Conservation (phyloP, 306 rosid species). For the Acacia confusa region DNA sequence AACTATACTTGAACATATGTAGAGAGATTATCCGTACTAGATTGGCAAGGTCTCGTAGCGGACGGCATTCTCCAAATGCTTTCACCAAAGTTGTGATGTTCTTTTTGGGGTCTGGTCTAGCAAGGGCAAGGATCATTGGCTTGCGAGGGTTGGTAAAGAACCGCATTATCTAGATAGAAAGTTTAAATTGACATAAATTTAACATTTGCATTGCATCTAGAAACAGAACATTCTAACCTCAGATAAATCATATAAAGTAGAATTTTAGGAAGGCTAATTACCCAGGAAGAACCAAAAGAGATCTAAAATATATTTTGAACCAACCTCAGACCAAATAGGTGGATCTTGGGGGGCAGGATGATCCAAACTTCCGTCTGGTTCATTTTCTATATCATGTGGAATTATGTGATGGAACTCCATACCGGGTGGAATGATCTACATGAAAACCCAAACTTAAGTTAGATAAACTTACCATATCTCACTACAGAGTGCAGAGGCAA, state of each 20-base stretch:
- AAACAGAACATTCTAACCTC: conserved; percentile 18
- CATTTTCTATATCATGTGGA: conserved; percentile 85
- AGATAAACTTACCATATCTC: conserved; percentile 23
- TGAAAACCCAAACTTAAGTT: not conserved
- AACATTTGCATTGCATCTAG: conserved; percentile 25
- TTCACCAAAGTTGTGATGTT: conserved; percentile 95
- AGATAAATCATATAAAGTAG: conserved; percentile 23
- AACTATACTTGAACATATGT: conserved; percentile 32
- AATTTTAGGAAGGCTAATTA: conserved; percentile 26
- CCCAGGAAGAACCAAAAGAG: conserved; percentile 31
- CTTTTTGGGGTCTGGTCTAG: conserved; percentile 99
- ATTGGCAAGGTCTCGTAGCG: conserved; percentile 93
- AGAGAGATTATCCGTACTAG: conserved; percentile 58
- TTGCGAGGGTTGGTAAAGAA: conserved; percentile 94
- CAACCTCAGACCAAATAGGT: conserved; percentile 94
- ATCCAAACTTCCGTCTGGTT: conserved; percentile 76
- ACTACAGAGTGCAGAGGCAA: conserved; percentile 1
- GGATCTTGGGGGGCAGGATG: conserved; percentile 92
- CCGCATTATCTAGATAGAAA: conserved; percentile 80
- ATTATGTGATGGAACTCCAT: conserved; percentile 97
- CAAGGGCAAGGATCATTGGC: conserved; percentile 98
- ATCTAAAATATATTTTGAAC: conserved; percentile 32
- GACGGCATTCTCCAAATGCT: conserved; percentile 99
- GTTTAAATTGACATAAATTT: conserved; percentile 33
- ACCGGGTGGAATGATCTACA: conserved; percentile 94